phyloP scores from a whole-genome alignment of 78 protist species.

The Emiliania huxleyi region DNA sequence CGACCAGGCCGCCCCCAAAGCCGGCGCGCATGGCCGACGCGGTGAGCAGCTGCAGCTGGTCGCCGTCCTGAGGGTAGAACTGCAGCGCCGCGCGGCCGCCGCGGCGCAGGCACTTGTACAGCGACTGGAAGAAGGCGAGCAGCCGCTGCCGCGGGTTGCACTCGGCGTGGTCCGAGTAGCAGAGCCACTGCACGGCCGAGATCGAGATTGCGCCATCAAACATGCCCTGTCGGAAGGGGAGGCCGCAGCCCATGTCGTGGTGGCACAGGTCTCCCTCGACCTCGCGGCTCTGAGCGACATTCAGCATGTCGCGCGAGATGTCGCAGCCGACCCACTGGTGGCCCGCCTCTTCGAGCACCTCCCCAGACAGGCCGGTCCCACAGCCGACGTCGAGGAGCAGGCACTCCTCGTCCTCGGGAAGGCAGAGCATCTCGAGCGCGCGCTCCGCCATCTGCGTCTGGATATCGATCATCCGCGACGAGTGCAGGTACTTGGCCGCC shows the following conservation, averaged over 20 bases:
- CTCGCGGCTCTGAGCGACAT: no score
- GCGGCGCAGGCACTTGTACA: slow-evolving; percentile 22
- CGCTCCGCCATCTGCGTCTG: slow-evolving; percentile 53
- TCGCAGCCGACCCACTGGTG: slow-evolving; percentile 61
- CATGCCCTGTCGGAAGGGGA: slow-evolving; percentile 29
- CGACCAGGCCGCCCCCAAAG: slow-evolving; percentile 59
- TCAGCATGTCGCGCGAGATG: slow-evolving; percentile 41
- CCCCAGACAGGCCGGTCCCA: slow-evolving; percentile 64
- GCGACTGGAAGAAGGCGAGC: slow-evolving; percentile 24
- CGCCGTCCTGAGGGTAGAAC: slow-evolving; percentile 46
- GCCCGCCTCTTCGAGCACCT: slow-evolving; percentile 8
- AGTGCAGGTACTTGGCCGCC: slow-evolving; percentile 11
- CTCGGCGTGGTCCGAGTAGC: slow-evolving; percentile 15
- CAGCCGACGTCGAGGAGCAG: slow-evolving; percentile 65
- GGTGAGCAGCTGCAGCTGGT: slow-evolving; percentile 38
- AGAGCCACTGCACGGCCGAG: slow-evolving; percentile 67
- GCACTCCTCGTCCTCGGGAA: not conserved
- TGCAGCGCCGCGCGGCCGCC: slow-evolving; percentile 64
- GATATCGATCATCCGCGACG: slow-evolving; percentile 32
- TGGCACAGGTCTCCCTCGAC: slow-evolving; percentile 29
- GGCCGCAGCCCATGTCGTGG: slow-evolving; percentile 55
- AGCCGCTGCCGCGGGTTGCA: slow-evolving; percentile 34
- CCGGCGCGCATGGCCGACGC: slow-evolving; percentile 45
- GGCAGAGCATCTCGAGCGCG: slow-evolving; percentile 43
- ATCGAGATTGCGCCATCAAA: slow-evolving; percentile 58